phyloP scores from a whole-genome alignment of 257 asterid genomes.

The Rubia yunnanensis region DNA sequence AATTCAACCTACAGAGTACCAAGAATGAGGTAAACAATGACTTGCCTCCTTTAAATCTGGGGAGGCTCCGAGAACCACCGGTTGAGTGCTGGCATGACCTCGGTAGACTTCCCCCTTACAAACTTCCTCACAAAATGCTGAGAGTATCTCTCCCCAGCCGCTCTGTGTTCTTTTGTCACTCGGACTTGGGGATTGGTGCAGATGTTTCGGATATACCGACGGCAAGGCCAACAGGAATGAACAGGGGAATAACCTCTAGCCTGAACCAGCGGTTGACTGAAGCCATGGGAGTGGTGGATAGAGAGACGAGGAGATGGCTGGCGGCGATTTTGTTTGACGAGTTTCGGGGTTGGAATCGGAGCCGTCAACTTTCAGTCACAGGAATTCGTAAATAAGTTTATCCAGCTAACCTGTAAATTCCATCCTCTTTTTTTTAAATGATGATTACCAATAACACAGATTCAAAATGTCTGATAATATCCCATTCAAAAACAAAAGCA shows the following conservation, averaged over 20 bases:
- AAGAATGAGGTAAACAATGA: background rate
- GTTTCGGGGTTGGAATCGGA: background rate
- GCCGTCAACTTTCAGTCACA: background rate
- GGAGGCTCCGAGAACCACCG: constrained; percentile 35
- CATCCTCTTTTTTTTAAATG: too few relatives aligned
- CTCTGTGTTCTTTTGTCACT: constrained; percentile 73
- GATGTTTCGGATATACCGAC: constrained; percentile 82
- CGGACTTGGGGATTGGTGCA: constrained; percentile 80
- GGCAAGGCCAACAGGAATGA: constrained; percentile 78
- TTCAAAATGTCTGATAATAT: too few relatives aligned
- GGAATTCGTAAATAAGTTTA: too few relatives aligned
- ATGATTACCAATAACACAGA: too few relatives aligned
- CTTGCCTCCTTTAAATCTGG: background rate
- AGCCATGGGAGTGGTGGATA: constrained; percentile 32
- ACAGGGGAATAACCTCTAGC: constrained; percentile 91
- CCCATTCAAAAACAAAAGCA: too few relatives aligned
- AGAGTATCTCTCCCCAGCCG: constrained; percentile 68
- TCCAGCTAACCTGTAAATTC: too few relatives aligned
- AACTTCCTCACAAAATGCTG: constrained; percentile 62
- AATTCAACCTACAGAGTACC: too few relatives aligned
- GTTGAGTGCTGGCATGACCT: constrained; percentile 74
- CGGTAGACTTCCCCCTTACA: constrained; percentile 53
- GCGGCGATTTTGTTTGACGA: background rate
- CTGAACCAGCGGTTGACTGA: constrained; percentile 75
- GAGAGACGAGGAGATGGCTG: background rate